These are phyloP conservation scores for Aureobasidium zeae DNA, from an alignment of 2,329 filamentous ascomycete genomes.

Conservation along the genomic window DNA sequence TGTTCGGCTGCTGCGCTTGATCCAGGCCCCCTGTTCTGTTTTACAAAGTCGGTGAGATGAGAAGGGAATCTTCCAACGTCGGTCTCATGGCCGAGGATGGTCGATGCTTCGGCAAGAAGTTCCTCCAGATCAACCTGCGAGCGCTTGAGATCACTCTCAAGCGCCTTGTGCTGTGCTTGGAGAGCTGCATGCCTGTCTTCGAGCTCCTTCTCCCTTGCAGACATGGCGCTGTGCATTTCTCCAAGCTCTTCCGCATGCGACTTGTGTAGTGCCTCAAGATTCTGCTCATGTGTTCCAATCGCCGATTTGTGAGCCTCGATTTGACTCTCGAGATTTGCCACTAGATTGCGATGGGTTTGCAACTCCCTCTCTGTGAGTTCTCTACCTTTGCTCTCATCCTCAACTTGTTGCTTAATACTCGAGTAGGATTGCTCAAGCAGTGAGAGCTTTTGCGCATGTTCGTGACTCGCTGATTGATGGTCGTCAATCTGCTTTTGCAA, in stretches of 20 bases:
- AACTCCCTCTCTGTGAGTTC: slow-evolving; percentile 47
- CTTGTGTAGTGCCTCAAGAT: slow-evolving; percentile 44
- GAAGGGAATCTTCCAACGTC: slow-evolving; percentile 33
- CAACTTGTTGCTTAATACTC: slow-evolving; percentile 56
- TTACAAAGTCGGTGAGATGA: slow-evolving; percentile 36
- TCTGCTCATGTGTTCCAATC: slow-evolving; percentile 45
- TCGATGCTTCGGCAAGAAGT: slow-evolving; percentile 53
- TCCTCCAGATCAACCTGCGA: slow-evolving; percentile 52
- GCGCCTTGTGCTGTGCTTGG: slow-evolving; percentile 32
- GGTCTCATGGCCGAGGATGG: slow-evolving; percentile 55
- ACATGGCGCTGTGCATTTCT: slow-evolving; percentile 50
- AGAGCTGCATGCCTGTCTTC: slow-evolving; percentile 27
- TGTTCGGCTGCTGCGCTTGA: slow-evolving; percentile 20
- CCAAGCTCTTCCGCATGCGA: slow-evolving; percentile 50
- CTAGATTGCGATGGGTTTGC: slow-evolving; percentile 41
- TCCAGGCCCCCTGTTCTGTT: slow-evolving; percentile 28
- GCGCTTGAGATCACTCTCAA: slow-evolving; percentile 50
- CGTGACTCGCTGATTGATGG: slow-evolving; percentile 64
- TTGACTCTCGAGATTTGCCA: slow-evolving; percentile 48
- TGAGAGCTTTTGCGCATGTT: slow-evolving; percentile 59
- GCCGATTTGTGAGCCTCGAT: slow-evolving; percentile 48
- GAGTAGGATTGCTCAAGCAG: slow-evolving; percentile 65
- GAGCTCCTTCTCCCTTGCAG: slow-evolving; percentile 27
- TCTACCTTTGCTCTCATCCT: slow-evolving; percentile 54
- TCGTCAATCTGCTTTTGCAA: slow-evolving; percentile 70